A percentile compares a stretch with the other conserved stretches of the same genome.
Conservation (phyloP, 1,139 yeast genomes). For the Meyerozyma guilliermondii region DNA sequence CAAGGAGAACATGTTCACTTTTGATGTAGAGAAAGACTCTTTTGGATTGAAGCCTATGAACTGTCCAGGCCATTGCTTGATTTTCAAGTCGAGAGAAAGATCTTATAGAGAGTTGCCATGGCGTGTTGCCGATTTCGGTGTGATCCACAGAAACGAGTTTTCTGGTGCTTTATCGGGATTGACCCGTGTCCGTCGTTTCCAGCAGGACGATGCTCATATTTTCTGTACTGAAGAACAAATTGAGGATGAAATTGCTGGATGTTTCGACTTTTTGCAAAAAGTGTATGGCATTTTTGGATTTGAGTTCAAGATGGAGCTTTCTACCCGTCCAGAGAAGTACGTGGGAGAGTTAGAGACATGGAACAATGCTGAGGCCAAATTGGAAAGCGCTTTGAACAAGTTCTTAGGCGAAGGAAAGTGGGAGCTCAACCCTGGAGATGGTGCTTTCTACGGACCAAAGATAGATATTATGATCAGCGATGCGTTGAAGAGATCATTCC, state of each 20-base stretch:
- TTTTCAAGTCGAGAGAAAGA: slow-evolving; percentile 82
- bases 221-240: slow-evolving; percentile 92
- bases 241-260: slow-evolving; percentile 71
- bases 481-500: slow-evolving; percentile 91
- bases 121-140: slow-evolving; percentile 96
- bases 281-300: slow-evolving; percentile 85
- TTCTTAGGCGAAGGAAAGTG: slow-evolving; percentile 73
- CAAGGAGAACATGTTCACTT: slow-evolving; percentile 94
- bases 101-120: slow-evolving; percentile 93
- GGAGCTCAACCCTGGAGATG: slow-evolving; percentile 94
- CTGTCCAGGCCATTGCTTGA: slow-evolving; percentile 96
- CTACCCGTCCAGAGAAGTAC: slow-evolving; percentile 91
- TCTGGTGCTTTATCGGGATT: slow-evolving; percentile 83
- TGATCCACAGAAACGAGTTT: slow-evolving; percentile 91
- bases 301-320: slow-evolving; percentile 81
- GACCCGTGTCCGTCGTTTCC: slow-evolving; percentile 96
- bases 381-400: slow-evolving; percentile 66
- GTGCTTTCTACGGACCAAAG: slow-evolving; percentile 99
- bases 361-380: slow-evolving; percentile 79
- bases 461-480: slow-evolving; percentile 92
- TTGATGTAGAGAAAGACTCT: slow-evolving; percentile 86
- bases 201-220: slow-evolving; percentile 97
- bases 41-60: slow-evolving; percentile 96
- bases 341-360: slow-evolving; percentile 86
- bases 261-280: slow-evolving; percentile 72